phyloP scores from a whole-genome alignment of 257 asterid genomes.

The Solanum sejunctum region DNA sequence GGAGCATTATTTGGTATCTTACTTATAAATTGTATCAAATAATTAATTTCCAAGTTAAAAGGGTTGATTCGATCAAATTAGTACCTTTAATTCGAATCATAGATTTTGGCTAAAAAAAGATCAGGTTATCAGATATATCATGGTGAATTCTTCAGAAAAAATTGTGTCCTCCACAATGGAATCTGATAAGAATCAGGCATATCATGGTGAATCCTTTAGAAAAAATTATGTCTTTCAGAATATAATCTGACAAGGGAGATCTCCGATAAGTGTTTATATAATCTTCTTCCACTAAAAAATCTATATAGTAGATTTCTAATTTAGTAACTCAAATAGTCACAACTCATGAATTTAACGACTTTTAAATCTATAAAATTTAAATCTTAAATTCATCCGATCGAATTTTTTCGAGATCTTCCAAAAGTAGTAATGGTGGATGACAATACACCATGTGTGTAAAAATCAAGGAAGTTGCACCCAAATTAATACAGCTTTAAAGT shows the following conservation, averaged over 20 bases:
- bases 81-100: not conserved
- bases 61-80: not conserved
- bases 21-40: not conserved
- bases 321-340: not conserved
- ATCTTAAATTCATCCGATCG: accelerated
- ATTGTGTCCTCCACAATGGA: too few relatives aligned
- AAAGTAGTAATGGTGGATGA: not conserved
- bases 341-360: not conserved
- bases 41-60: not conserved
- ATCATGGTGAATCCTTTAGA: too few relatives aligned
- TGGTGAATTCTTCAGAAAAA: too few relatives aligned
- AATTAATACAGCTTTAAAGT: not conserved
- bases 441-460: not conserved
- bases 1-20: not conserved
- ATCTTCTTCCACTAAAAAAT: too few relatives aligned
- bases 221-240: too few relatives aligned
- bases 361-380: not conserved
- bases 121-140: too few relatives aligned
- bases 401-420: accelerated
- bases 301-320: not conserved
- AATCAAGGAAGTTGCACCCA: not conserved
- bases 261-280: too few relatives aligned
- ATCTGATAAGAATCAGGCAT: too few relatives aligned
- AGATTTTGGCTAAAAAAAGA: not conserved
- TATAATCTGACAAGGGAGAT: too few relatives aligned